phyloP scores from a whole-genome alignment of 2,329 filamentous ascomycete species.

The Fusarium nematophilum region DNA sequence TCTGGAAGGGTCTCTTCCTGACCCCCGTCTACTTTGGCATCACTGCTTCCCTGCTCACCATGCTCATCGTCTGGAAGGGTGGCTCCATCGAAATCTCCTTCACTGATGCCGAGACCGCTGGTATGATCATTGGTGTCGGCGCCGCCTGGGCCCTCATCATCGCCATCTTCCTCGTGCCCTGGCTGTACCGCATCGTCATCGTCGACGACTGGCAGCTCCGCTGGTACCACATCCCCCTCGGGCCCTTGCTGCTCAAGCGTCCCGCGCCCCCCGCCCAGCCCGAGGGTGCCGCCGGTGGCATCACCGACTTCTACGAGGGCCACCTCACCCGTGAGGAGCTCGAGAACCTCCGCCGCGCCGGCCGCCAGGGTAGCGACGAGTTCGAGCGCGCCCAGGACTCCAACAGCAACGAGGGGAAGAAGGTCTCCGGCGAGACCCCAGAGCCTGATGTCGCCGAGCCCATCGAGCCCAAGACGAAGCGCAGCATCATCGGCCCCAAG shows the following conservation, averaged over 20 bases:
- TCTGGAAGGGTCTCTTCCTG: slow-evolving; percentile 62
- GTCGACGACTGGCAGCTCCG: slow-evolving; percentile 71
- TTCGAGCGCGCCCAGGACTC: slow-evolving; percentile 38
- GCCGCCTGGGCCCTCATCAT: slow-evolving; percentile 61
- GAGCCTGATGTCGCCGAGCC: slow-evolving; percentile 11
- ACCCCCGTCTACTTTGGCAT: slow-evolving; percentile 69
- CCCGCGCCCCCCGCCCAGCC: slow-evolving; percentile 65
- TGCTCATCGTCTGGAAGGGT: slow-evolving; percentile 71
- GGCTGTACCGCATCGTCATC: slow-evolving; percentile 68
- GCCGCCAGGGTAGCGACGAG: slow-evolving; percentile 34
- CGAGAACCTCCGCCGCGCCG: slow-evolving; percentile 51
- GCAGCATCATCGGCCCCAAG: slow-evolving; percentile 35
- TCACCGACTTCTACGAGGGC: slow-evolving; percentile 67
- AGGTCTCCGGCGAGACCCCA: neutral
- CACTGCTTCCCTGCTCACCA: slow-evolving; percentile 64
- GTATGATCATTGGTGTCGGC: slow-evolving; percentile 66
- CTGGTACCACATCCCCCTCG: slow-evolving; percentile 64
- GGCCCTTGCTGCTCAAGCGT: slow-evolving; percentile 63
- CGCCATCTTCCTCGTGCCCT: slow-evolving; percentile 66
- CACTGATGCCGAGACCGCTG: slow-evolving; percentile 57
- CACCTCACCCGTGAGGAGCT: slow-evolving; percentile 66
- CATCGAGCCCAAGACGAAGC: slow-evolving; percentile 21
- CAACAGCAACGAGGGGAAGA: slow-evolving; percentile 39
- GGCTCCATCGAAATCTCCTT: slow-evolving; percentile 55
- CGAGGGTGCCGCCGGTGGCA: slow-evolving; percentile 69